phyloP scores from a whole-genome alignment of 306 rosid species.

The Castanopsis chinensis region DNA sequence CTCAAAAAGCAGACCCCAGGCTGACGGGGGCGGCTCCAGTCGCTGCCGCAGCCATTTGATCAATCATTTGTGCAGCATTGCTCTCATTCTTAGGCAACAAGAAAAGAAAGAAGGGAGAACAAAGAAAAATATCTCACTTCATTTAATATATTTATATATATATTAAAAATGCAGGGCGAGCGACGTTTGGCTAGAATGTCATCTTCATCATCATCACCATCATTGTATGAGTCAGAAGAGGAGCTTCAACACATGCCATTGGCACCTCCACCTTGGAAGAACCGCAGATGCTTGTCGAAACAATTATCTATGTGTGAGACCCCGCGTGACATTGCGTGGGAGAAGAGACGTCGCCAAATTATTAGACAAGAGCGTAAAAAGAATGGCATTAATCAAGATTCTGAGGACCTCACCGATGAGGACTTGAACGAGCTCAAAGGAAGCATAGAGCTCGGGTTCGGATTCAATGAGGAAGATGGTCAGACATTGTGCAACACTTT shows the following conservation, averaged over 20 bases:
- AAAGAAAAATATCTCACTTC: background rate
- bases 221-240: constrained; percentile 30
- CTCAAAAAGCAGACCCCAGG: background rate
- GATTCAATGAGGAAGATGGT: constrained; percentile 87
- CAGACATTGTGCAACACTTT: constrained; percentile 67
- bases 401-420: constrained; percentile 56
- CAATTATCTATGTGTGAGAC: constrained; percentile 61
- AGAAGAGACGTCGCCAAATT: constrained; percentile 57
- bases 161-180: background rate
- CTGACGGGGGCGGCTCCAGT: constrained; percentile 35
- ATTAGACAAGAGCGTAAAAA: constrained; percentile 43
- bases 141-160: background rate
- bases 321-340: constrained; percentile 70
- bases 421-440: constrained; percentile 83
- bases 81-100: background rate
- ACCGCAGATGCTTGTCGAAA: constrained; percentile 44
- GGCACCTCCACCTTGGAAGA: constrained; percentile 36
- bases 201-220: constrained; percentile 1
- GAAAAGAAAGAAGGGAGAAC: no score
- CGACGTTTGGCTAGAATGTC: background rate
- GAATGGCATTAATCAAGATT: constrained; percentile 22
- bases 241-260: constrained; percentile 46
- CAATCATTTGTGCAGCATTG: background rate
- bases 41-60: constrained; percentile 27
- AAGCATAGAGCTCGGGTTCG: constrained; percentile 81